Evolutionary conservation across 139 green algal species (phyloP).

Genomic region (Chlorella sp.): DNA sequence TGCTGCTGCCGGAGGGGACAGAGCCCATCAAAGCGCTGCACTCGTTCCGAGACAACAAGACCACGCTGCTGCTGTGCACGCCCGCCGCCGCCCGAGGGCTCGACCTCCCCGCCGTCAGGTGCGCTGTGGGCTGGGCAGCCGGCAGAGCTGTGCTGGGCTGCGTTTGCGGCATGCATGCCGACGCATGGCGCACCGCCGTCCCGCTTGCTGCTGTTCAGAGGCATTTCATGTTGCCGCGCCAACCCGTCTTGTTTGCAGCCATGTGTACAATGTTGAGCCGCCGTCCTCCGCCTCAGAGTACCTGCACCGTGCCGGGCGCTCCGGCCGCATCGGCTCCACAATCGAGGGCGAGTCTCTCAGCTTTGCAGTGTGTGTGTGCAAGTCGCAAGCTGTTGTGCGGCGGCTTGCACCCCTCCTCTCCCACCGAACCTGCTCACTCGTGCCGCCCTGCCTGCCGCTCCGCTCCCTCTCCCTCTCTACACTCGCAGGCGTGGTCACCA

Average conservation of each 20-base stretch:
- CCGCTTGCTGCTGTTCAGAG: no score
- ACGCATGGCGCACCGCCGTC: background rate
- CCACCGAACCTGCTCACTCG: background rate
- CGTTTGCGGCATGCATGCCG: background rate
- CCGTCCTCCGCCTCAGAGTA: conserved; percentile 72
- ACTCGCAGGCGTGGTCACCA: conserved; percentile 65
- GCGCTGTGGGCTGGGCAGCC: background rate
- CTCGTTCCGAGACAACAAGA: conserved; percentile 66
- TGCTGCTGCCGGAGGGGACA: conserved; percentile 78
- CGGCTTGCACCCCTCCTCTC: background rate
- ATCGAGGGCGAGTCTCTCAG: conserved; percentile 36
- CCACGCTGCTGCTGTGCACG: conserved; percentile 74
- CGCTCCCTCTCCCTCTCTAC: no score
- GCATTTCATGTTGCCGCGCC: background rate
- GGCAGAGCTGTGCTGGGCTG: background rate
- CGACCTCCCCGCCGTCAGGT: conserved; percentile 84
- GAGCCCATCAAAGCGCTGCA: conserved; percentile 81
- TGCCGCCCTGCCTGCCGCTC: background rate
- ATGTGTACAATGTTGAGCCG: conserved; percentile 83
- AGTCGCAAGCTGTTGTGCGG: no score
- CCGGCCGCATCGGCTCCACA: conserved; percentile 71
- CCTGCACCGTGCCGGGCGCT: conserved; percentile 82
- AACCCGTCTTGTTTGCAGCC: conserved; percentile 11
- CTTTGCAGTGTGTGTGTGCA: no score
- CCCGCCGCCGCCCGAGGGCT: conserved; percentile 74